Percentiles rank a stretch among this genome's conserved stretches.
These are phyloP conservation scores for Trichoderma virens DNA, from an alignment of 495 filamentous ascomycete genomes.

Conservation along the genomic window DNA sequence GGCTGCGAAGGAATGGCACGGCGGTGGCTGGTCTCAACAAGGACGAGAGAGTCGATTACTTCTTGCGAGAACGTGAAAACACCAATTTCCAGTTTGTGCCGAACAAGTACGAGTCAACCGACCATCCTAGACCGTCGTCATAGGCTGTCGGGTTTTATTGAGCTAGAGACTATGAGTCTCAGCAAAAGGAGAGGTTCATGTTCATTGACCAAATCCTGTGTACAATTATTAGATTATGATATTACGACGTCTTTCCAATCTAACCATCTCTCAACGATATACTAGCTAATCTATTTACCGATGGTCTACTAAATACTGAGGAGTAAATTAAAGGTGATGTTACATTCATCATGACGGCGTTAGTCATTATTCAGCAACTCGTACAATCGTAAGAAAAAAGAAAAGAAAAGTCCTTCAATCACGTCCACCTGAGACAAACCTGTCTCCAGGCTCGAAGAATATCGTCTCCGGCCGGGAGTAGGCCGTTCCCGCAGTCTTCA, in stretches of 20 bases:
- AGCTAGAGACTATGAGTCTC: too few relatives aligned
- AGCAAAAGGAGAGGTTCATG: background rate
- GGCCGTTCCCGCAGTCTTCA: background rate
- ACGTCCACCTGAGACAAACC: background rate
- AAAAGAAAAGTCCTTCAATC: too few relatives aligned
- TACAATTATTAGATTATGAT: background rate
- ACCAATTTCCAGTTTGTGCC: slow-evolving; percentile 3
- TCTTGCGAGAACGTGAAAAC: slow-evolving; percentile 58
- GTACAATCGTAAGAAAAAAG: background rate
- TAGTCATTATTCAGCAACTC: background rate
- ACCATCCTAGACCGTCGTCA: background rate
- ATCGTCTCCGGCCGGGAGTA: background rate
- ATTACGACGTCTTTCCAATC: background rate
- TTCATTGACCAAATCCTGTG: background rate
- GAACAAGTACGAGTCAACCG: slow-evolving; percentile 3
- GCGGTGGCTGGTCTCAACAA: slow-evolving; percentile 41
- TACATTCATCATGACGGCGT: background rate
- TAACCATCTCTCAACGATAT: background rate
- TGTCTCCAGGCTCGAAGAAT: background rate
- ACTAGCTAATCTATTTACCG: background rate
- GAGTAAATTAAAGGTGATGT: background rate
- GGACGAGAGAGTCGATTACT: slow-evolving; percentile 62
- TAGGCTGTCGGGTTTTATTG: background rate
- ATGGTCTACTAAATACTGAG: background rate
- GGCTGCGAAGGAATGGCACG: slow-evolving; percentile 49